Conservation (phyloP, 495 filamentous ascomycete species). For the Penicillium turbatum region DNA sequence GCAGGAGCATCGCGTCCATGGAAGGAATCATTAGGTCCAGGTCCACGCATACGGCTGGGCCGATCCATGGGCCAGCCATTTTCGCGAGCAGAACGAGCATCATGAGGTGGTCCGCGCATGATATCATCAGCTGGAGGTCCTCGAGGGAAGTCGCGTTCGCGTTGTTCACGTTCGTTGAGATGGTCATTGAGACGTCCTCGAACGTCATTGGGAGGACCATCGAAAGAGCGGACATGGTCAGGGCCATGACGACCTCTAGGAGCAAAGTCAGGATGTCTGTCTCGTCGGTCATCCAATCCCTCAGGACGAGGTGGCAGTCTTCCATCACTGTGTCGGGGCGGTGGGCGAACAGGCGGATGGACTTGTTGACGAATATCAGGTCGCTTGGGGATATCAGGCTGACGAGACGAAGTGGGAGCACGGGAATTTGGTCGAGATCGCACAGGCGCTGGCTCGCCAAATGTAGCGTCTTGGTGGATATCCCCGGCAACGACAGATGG, state of each 20-base stretch:
- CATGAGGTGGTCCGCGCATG: slow-evolving; percentile 38
- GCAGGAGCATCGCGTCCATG: slow-evolving; percentile 31
- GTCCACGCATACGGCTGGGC: slow-evolving; percentile 28
- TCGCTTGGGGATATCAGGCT: slow-evolving; percentile 32
- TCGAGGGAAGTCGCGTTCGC: slow-evolving; percentile 23
- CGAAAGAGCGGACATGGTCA: slow-evolving; percentile 35
- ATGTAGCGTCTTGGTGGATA: slow-evolving; percentile 10
- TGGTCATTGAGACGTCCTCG: slow-evolving; percentile 28
- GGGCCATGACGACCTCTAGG: slow-evolving; percentile 36
- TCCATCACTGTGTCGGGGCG: slow-evolving; percentile 26
- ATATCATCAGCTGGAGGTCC: slow-evolving; percentile 38
- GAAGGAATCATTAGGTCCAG: slow-evolving; percentile 22
- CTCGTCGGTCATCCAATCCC: slow-evolving; percentile 36
- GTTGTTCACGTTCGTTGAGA: slow-evolving; percentile 27
- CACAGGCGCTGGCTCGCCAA: slow-evolving; percentile 23
- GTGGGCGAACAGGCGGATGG: slow-evolving; percentile 28
- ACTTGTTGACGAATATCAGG: slow-evolving; percentile 36
- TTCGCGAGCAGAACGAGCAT: slow-evolving; percentile 31
- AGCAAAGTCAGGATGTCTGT: slow-evolving; percentile 35
- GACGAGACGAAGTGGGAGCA: slow-evolving; percentile 28
- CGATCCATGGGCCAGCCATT: slow-evolving; percentile 37
- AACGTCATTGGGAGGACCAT: slow-evolving; percentile 25
- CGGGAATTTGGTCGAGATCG: slow-evolving; percentile 26
- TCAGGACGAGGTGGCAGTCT: slow-evolving; percentile 39
- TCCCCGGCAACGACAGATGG: slow-evolving; percentile 14